These are phyloP conservation scores for Xylaria sp. DNA, from an alignment of 2,329 filamentous ascomycete genomes.

Conservation along the genomic window DNA sequence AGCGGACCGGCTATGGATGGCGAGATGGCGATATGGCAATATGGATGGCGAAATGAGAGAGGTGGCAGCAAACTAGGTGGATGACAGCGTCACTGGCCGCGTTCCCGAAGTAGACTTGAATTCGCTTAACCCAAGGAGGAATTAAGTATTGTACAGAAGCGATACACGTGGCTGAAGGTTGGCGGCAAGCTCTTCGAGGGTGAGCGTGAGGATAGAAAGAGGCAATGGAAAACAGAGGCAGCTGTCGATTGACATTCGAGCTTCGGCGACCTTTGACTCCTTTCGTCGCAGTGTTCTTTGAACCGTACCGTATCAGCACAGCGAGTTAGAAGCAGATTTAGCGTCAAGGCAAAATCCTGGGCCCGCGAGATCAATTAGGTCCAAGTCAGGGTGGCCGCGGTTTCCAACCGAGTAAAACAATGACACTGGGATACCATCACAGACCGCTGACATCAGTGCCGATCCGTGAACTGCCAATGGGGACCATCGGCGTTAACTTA, in stretches of 20 bases:
- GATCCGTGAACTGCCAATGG: not conserved
- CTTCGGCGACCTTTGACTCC: not conserved
- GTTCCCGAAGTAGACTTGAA: not conserved
- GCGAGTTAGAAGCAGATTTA: not conserved
- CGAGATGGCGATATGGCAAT: too few relatives aligned
- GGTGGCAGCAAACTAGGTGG: not conserved
- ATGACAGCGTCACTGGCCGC: not conserved
- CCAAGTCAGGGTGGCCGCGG: not conserved
- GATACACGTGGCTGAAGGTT: not conserved
- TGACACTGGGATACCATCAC: slow-evolving; percentile 13
- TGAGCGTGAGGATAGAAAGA: not conserved
- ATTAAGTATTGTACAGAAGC: not conserved
- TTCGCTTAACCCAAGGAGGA: not conserved
- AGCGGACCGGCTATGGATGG: not conserved
- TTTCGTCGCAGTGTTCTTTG: not conserved
- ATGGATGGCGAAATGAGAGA: not conserved
- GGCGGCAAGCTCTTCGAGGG: not conserved
- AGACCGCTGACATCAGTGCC: slow-evolving; percentile 29
- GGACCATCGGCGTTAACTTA: not conserved
- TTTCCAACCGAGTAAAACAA: not conserved
- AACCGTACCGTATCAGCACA: not conserved
- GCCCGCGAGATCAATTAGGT: too few relatives aligned
- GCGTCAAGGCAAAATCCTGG: not conserved
- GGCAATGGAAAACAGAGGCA: not conserved
- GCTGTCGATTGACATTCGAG: not conserved